These are phyloP conservation scores for Colletotrichum horii DNA, from an alignment of 2,329 filamentous ascomycete species.

Conservation along the genomic window DNA sequence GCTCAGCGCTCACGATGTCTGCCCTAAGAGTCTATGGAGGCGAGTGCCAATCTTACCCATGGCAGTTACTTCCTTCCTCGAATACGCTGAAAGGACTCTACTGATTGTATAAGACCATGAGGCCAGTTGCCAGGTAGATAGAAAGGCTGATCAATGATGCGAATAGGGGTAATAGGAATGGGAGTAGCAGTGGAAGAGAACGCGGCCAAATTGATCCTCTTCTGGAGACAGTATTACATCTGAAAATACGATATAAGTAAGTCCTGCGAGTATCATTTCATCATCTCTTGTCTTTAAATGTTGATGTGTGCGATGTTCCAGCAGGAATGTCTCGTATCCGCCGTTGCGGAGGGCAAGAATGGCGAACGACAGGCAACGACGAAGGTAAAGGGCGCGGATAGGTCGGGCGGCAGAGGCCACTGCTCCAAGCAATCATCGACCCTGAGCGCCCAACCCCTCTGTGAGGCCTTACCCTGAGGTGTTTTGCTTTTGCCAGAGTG, in stretches of 20 bases:
- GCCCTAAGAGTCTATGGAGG: not conserved
- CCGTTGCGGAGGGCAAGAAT: no score
- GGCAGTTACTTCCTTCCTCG: not conserved
- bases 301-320: no score
- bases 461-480: no score
- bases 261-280: no score
- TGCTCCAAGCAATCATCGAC: no score
- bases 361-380: no score
- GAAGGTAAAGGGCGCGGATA: not conserved
- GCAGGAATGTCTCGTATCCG: no score
- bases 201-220: not conserved
- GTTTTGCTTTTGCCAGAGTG: no score
- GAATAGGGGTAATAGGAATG: not conserved
- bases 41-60: not conserved
- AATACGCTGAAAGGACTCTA: not conserved
- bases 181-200: not conserved
- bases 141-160: fast-evolving
- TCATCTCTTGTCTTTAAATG: no score
- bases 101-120: not conserved
- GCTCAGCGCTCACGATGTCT: not conserved
- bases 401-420: not conserved
- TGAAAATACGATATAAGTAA: no score
- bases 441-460: no score
- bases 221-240: no score
- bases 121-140: not conserved